A percentile compares a stretch with the other conserved stretches of the same genome.
Conservation (phyloP, 2,329 filamentous ascomycete species). For the Raffaelea albimanens region DNA sequence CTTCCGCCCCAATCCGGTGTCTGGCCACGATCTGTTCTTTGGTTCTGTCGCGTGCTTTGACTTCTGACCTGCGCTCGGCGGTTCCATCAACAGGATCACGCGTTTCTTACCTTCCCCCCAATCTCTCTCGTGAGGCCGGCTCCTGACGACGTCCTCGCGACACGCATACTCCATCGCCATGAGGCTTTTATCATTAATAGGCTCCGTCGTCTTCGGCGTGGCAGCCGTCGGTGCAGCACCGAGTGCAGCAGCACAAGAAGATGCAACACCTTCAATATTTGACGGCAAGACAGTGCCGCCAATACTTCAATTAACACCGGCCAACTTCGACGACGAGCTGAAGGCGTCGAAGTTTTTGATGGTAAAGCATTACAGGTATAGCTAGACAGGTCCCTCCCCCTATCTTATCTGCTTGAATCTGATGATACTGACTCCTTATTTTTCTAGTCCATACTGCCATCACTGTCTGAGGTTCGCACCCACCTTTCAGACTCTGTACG, state of each 20-base stretch:
- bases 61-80: no score
- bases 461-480: conserved; percentile 78
- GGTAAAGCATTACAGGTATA: conserved; percentile 62
- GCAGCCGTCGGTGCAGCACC: conserved; percentile 15
- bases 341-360: conserved; percentile 43
- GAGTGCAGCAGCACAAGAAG: conserved; percentile 22
- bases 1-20: no score
- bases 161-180: conserved; percentile 19
- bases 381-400: neutral
- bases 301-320: conserved; percentile 48
- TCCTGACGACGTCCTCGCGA: no score
- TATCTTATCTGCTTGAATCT: neutral
- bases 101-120: no score
- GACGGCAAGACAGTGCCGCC: conserved; percentile 59
- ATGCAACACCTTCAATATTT: conserved; percentile 47
- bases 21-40: no score
- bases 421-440: conserved; percentile 3
- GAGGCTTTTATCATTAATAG: conserved; percentile 38
- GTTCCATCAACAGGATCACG: no score
- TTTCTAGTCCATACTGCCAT: conserved; percentile 45
- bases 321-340: conserved; percentile 47
- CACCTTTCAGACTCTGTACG: conserved; percentile 83
- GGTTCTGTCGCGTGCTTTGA: no score
- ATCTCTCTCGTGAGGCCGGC: no score
- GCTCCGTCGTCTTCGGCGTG: conserved; percentile 30